Evolutionary conservation across 2,329 filamentous ascomycete genomes (phyloP), one percentile per base, ranked within the genome.

Genomic region (Paraphaeosphaeria minitans): DNA sequence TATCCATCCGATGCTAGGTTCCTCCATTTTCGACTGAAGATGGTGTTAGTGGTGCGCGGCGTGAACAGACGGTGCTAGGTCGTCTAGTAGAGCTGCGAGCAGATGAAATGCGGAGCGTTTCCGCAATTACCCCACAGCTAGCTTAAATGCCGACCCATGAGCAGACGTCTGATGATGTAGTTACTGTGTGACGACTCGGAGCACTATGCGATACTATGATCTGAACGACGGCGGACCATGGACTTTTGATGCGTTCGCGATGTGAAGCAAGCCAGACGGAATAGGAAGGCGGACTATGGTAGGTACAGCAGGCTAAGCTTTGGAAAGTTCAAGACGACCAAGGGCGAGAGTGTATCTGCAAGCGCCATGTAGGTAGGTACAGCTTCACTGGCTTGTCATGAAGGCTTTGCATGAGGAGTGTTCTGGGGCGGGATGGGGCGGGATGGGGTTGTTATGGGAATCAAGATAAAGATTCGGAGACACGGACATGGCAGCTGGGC

Each of bases 121-220:
- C 61, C 61, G 63, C 57, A 19, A 39, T 57, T 67, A 58, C 63
- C 65, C 65, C 63, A 67, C 65, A 55, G 57, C 60, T 50, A 27
- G 49, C 42, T 39, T 50, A 65, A 56, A 9, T 62, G 59, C 59
- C 55, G 58, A 59, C 41, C n/a, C 57, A 48, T 27, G 37, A 53
- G 46, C 9, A 46, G 49, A 56, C 19, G 19, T 51, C 33, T 24
- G n/a, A 35, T 13, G 27, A 39, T 47, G 41, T 6, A 27, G 3
- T n/a, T 53, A 45, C 39, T 24, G 16, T 27, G 31, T 19, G 19
- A 5, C 43, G 31, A 10, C 12, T 13, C 27, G n/a, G 35, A 22
- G 41, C 41, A 21, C 12, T 33, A 3, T 19, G 13, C 10, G n/a
- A 10, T 10, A 19, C 2, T 8, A 13, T n/a, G 24, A 33, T 14